Evolutionary conservation across 1,139 yeast genomes (phyloP), one percentile per base, ranked within the genome.

Genomic region (Kurtzmaniella quercitrusa): DNA sequence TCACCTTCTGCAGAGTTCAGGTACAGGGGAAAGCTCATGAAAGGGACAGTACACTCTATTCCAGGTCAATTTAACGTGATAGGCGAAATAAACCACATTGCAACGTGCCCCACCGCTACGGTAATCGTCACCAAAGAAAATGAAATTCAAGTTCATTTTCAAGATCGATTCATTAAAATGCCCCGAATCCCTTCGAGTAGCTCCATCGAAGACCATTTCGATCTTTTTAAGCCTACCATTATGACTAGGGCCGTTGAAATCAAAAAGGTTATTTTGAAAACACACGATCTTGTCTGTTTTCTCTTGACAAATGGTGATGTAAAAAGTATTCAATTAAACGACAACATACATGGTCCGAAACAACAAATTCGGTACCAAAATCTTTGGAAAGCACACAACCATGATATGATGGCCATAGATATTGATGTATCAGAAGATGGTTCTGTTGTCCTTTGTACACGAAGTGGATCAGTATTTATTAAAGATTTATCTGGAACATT

Each of bases 61-160:
- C 87, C 89, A 0, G 67, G 70, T 44, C 65, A 60, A 41, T 59
- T 77, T 1, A 57, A 65, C 1, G 66, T 82, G 44, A 58, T 73
- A 18, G 78, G 74, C 46, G 77, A 66, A 1, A 79, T 87, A 28
- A 74, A 74, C 46, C 71, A 74, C 42, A 83, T 84, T 1, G 66
- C 76, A 23, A 83, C 93, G 1, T 76, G 83, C n/a, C 95, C 88
- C 38, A 66, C 72, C 38, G 80, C 84, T 26, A 88, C 96, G 0
- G 69, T 87, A 40, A 78, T 88, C 1, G 71, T 88, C 4, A 75
- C 86, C 1, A 66, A 61, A 2, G 68, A 70, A 12, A 76, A 82
- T 47, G 87, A 80, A 41, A 74, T 89, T 15, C 85, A 82, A 55
- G 74, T 86, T 0, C 78, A 81, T 49, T 67, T 72, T 49, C 79